phyloP scores from a whole-genome alignment of 352 stramenopile genomes.

The Thraustochytrium sp. region DNA sequence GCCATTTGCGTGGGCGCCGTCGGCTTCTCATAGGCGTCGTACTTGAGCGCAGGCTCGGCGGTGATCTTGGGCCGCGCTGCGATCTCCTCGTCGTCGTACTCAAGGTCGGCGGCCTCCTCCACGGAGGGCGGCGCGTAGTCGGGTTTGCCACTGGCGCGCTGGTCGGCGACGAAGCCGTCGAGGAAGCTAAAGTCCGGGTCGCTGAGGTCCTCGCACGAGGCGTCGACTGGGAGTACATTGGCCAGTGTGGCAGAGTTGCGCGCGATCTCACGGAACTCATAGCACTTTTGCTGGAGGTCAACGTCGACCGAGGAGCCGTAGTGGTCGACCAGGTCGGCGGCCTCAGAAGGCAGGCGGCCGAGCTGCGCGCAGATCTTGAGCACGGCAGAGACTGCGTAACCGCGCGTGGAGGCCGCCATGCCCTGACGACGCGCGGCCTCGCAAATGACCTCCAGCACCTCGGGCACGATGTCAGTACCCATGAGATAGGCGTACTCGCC shows the following conservation, averaged over 20 bases:
- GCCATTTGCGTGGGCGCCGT: constrained; percentile 47
- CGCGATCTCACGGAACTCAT: constrained; percentile 85
- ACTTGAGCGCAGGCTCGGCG: constrained; percentile 61
- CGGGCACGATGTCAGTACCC: constrained; percentile 79
- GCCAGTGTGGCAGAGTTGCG: constrained; percentile 64
- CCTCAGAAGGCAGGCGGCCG: constrained; percentile 71
- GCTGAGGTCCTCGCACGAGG: constrained; percentile 83
- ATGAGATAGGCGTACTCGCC: constrained; percentile 98
- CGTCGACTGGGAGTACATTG: constrained; percentile 91
- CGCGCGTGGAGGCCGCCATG: constrained; percentile 65
- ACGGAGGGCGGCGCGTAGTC: constrained; percentile 89
- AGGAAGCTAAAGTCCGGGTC: constrained; percentile 93
- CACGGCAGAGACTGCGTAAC: constrained; percentile 89
- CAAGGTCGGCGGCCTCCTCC: constrained; percentile 87
- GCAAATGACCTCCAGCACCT: constrained; percentile 90
- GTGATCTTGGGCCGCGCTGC: constrained; percentile 31
- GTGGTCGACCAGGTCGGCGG: constrained; percentile 90
- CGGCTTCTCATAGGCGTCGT: constrained; percentile 73
- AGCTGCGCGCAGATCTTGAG: constrained; percentile 97
- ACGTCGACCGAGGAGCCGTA: constrained; percentile 89
- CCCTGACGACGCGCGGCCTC: constrained; percentile 73
- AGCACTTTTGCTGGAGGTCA: constrained; percentile 95
- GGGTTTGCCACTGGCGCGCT: constrained; percentile 78
- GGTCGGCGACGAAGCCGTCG: constrained; percentile 84
- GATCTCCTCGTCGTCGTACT: constrained; percentile 53